Conservation (phyloP, 179 eudicot genomes). For the Spergularia azorica region DNA sequence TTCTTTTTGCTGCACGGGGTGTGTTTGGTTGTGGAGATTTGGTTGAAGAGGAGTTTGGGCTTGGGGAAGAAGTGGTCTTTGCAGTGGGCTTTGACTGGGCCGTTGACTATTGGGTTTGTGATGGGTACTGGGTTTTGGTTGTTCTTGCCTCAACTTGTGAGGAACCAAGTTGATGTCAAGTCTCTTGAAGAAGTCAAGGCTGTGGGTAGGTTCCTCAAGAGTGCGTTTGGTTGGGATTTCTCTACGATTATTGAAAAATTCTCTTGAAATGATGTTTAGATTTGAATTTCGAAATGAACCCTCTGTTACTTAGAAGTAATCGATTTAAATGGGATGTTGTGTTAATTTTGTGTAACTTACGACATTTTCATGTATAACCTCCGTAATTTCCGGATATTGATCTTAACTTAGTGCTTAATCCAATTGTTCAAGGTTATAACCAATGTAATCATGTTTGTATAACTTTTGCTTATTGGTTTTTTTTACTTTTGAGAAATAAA, state of each 20-base stretch:
- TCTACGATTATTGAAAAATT: neutral
- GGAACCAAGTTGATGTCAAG: constrained; percentile 51
- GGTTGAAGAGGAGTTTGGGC: constrained; percentile 36
- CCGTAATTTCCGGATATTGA: neutral
- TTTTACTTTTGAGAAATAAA: too few relatives aligned
- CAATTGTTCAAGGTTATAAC: too few relatives aligned
- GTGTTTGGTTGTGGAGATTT: constrained; percentile 45
- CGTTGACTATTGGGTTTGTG: constrained; percentile 58
- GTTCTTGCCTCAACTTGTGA: constrained; percentile 58
- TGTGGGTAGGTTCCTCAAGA: constrained; percentile 23
- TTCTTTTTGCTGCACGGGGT: constrained; percentile 68
- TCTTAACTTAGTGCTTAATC: too few relatives aligned
- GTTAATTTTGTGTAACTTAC: neutral
- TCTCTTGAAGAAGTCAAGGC: constrained; percentile 48
- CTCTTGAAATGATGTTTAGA: neutral
- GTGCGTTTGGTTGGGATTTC: neutral
- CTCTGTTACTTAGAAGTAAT: neutral
- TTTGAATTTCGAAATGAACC: neutral
- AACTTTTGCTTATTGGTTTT: too few relatives aligned
- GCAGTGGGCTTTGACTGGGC: constrained; percentile 33
- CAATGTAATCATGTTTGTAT: too few relatives aligned
- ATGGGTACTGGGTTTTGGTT: constrained; percentile 60
- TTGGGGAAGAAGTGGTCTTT: constrained; percentile 29
- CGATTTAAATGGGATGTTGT: neutral
- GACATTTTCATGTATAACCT: neutral